Percentiles rank a stretch among this genome's conserved stretches.
Evolutionary conservation across 371 early-diverging fungal species (phyloP).

Genomic region (Mucor racemosus): DNA sequence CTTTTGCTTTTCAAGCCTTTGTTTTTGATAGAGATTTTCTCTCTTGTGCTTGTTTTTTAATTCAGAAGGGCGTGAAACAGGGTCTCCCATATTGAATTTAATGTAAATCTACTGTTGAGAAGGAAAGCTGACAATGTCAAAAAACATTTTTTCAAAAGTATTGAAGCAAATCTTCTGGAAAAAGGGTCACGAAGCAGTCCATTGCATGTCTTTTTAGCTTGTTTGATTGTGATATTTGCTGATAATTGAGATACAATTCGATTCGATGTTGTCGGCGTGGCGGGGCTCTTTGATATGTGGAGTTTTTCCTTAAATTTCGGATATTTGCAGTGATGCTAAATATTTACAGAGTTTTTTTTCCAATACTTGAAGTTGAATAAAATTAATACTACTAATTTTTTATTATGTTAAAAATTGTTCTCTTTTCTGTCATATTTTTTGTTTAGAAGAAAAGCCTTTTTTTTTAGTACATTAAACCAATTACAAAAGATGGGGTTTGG

Average conservation of each 20-base stretch:
- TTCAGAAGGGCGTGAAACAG: slow-evolving; percentile 41
- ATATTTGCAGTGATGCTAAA: too few relatives aligned
- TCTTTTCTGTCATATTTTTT: too few relatives aligned
- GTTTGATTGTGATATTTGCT: not conserved
- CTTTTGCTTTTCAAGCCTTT: slow-evolving; percentile 73
- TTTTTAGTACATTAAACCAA: not conserved
- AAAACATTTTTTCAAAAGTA: slow-evolving; percentile 3
- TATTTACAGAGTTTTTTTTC: too few relatives aligned
- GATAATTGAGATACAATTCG: not conserved
- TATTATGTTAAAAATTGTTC: too few relatives aligned
- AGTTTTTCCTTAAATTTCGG: too few relatives aligned
- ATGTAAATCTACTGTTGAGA: not conserved
- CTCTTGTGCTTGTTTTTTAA: slow-evolving; percentile 85
- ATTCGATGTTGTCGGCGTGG: not conserved
- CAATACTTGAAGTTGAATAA: too few relatives aligned
- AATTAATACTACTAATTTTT: too few relatives aligned
- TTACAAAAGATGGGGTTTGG: not conserved
- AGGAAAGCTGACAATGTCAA: not conserved
- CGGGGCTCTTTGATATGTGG: too few relatives aligned
- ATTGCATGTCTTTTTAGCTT: not conserved
- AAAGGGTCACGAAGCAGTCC: slow-evolving; percentile 9
- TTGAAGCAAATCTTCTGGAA: slow-evolving; percentile 1
- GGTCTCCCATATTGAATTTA: slow-evolving; percentile 17
- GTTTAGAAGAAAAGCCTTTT: too few relatives aligned
- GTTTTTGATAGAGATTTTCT: slow-evolving; percentile 75